Percentiles rank a stretch among this genome's conserved stretches.
Conservation (phyloP, 257 asterid genomes). For the Rauvolfia tetraphylla region DNA sequence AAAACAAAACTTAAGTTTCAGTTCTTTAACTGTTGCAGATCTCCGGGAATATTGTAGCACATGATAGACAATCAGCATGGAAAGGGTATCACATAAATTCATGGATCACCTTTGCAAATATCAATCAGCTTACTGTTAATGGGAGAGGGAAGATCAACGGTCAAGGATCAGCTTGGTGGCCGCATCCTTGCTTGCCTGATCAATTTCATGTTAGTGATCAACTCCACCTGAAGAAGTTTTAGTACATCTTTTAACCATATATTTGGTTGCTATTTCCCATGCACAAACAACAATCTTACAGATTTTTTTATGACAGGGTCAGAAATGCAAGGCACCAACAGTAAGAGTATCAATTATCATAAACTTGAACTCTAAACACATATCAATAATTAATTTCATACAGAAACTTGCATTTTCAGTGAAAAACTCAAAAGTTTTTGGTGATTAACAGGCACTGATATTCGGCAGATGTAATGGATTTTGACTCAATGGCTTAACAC, state of each 20-base stretch:
- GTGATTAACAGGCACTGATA: constrained; percentile 39
- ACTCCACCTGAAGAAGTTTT: not conserved
- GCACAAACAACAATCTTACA: not conserved
- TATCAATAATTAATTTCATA: too few relatives aligned
- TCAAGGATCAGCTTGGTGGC: constrained; percentile 63
- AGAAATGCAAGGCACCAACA: constrained; percentile 48
- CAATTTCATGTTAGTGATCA: constrained; percentile 31
- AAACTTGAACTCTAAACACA: not conserved
- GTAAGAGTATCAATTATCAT: not conserved
- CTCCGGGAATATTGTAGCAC: constrained; percentile 53
- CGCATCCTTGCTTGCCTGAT: constrained; percentile 42
- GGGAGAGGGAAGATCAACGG: constrained; percentile 54
- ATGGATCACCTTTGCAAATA: constrained; percentile 42
- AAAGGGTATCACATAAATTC: constrained; percentile 32
- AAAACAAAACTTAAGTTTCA: too few relatives aligned
- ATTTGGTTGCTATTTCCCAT: not conserved
- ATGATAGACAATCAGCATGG: constrained; percentile 39
- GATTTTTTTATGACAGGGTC: constrained; percentile 34
- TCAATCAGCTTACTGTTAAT: constrained; percentile 43
- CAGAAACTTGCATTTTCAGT: not conserved
- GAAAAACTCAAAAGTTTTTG: not conserved
- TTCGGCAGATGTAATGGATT: constrained; percentile 43
- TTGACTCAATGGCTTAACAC: constrained; percentile 38
- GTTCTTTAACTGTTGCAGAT: constrained; percentile 25
- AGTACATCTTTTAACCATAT: not conserved